Evolutionary conservation across 2,329 filamentous ascomycete genomes (phyloP).

Genomic region (Curvularia sp.): DNA sequence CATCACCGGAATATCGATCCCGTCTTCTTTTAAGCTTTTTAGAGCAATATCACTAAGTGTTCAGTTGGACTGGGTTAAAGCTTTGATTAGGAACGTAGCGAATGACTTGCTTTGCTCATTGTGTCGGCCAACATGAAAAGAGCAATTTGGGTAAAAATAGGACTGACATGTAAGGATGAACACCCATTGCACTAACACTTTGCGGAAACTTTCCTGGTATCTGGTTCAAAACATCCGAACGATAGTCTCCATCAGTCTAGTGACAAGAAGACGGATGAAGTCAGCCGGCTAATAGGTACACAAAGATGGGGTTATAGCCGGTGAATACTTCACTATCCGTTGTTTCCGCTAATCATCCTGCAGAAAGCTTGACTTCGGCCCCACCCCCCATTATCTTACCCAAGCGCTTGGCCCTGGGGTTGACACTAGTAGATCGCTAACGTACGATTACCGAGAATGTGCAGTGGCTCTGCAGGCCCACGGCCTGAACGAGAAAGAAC

Average conservation of each 20-base stretch:
- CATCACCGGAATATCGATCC: not conserved
- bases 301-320: not conserved
- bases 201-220: not conserved
- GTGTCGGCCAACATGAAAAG: not conserved
- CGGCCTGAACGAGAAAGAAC: not conserved
- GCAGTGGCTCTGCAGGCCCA: not conserved
- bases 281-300: conserved; percentile 1
- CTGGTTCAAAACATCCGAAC: not conserved
- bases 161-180: not conserved
- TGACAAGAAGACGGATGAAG: not conserved
- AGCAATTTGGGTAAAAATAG: not conserved
- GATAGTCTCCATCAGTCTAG: not conserved
- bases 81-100: not conserved
- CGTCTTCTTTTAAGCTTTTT: not conserved
- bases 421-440: not conserved
- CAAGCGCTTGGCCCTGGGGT: not conserved
- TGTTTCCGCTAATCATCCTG: conserved; percentile 6
- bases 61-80: not conserved
- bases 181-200: no score
- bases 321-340: not conserved
- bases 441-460: not conserved
- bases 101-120: not conserved
- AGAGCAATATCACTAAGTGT: not conserved
- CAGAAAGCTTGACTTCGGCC: conserved; percentile 7
- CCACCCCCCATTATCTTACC: not conserved